A percentile compares a stretch with the other conserved stretches of the same genome.
Conservation (phyloP, 192 early-diverging fungal species). For the Rhizophagus sp. region DNA sequence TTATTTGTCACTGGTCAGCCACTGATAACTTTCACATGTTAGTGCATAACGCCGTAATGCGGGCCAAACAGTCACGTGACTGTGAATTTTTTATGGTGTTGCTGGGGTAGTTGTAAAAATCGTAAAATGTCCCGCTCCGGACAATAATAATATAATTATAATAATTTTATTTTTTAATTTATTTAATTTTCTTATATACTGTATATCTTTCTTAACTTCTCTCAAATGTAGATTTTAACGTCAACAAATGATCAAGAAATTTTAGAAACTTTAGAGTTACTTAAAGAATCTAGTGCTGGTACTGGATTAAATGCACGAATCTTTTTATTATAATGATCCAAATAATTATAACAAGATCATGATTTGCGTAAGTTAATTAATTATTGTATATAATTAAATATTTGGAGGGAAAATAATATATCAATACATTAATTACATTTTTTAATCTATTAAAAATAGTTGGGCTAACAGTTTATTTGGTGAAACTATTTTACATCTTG, state of each 20-base stretch:
- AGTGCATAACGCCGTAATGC: too few species aligned
- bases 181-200: too few species aligned
- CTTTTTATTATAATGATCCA: slow-evolving; percentile 17
- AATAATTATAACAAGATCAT: background rate
- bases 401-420: too few species aligned
- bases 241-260: slow-evolving; percentile 15
- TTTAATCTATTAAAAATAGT: background rate
- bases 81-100: too few species aligned
- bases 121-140: too few species aligned
- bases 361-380: slow-evolving; percentile 12
- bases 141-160: too few species aligned
- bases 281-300: background rate
- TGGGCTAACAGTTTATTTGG: slow-evolving; percentile 9
- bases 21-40: too few species aligned
- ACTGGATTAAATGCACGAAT: slow-evolving; percentile 6
- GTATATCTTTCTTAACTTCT: too few species aligned
- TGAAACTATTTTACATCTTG: background rate
- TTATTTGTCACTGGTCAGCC: too few species aligned
- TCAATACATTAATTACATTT: too few species aligned
- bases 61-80: too few species aligned
- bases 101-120: too few species aligned
- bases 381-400: background rate
- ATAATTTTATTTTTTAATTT: background rate
- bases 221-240: slow-evolving; percentile 9
- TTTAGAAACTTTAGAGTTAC: background rate